phyloP scores from a whole-genome alignment of 177 flowering plant genomes.

The Telopea speciosissima region DNA sequence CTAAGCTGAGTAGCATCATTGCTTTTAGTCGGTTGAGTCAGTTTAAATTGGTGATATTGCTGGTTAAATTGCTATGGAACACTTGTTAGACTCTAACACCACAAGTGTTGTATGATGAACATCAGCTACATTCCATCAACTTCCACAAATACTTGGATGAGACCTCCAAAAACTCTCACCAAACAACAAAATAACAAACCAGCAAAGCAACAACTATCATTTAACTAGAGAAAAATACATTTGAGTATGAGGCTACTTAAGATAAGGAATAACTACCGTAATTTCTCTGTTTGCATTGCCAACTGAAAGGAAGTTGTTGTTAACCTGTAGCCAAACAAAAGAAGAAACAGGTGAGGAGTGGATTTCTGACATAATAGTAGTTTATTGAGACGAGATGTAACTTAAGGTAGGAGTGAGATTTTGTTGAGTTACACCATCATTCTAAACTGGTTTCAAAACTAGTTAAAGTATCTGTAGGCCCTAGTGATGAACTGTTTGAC shows the following conservation, averaged over 20 bases:
- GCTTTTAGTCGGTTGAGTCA: too few relatives aligned
- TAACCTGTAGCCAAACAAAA: slow-evolving; percentile 53
- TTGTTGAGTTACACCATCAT: too few relatives aligned
- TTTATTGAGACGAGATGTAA: neutral
- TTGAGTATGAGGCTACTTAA: neutral
- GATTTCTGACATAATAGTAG: neutral
- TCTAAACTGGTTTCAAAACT: too few relatives aligned
- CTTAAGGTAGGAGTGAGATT: too few relatives aligned
- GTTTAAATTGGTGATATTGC: too few relatives aligned
- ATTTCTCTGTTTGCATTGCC: slow-evolving; percentile 86
- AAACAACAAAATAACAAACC: neutral
- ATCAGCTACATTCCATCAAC: neutral
- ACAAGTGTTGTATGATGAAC: too few relatives aligned
- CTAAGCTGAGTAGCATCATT: neutral
- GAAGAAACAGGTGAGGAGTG: neutral
- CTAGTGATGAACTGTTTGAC: too few relatives aligned
- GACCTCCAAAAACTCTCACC: neutral
- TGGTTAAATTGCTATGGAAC: too few relatives aligned
- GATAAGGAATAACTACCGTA: slow-evolving; percentile 36
- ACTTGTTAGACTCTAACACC: too few relatives aligned
- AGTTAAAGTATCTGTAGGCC: too few relatives aligned
- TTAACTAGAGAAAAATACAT: neutral
- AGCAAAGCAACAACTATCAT: neutral
- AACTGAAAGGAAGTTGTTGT: slow-evolving; percentile 88
- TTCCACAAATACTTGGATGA: neutral